Conservation (phyloP, 495 filamentous ascomycete species). For the Xeromyces bisporus region DNA sequence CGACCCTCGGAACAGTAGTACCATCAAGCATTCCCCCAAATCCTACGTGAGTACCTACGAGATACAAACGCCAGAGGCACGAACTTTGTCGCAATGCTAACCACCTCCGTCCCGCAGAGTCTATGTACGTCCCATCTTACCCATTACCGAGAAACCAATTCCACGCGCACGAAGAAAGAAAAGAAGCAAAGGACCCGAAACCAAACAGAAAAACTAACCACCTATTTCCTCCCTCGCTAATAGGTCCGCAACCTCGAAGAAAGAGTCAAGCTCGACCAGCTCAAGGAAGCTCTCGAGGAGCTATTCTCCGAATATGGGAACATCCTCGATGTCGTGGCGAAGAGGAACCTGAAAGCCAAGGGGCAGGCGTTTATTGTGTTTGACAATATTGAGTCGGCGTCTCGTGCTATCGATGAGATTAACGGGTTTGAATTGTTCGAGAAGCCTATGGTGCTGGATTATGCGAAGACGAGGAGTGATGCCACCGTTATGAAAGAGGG, state of each 20-base stretch:
- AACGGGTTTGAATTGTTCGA: constrained; percentile 91
- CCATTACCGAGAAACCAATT: too few species aligned
- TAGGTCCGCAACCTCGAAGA: constrained; percentile 89
- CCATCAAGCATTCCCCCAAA: constrained; percentile 22
- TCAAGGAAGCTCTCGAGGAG: constrained; percentile 55
- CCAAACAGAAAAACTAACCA: constrained; percentile 6
- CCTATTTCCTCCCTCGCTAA: too few species aligned
- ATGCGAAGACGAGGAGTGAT: constrained; percentile 76
- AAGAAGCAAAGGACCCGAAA: too few species aligned
- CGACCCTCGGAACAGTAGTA: constrained; percentile 14
- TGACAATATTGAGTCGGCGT: constrained; percentile 57
- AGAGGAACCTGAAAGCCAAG: constrained; percentile 80
- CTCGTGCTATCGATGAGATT: constrained; percentile 69
- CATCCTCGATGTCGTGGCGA: constrained; percentile 82
- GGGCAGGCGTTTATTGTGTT: constrained; percentile 96
- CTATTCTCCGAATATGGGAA: constrained; percentile 87
- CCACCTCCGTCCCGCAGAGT: constrained; percentile 21
- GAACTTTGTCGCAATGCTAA: too few species aligned
- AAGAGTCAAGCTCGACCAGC: constrained; percentile 62
- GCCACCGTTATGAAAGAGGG: constrained; percentile 59
- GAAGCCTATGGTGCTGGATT: constrained; percentile 78
- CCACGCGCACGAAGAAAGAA: constrained; percentile 5
- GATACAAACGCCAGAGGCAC: too few species aligned
- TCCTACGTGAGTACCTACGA: constrained; percentile 25
- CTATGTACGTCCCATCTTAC: constrained; percentile 28